These are phyloP conservation scores for Volvariella volvacea DNA, from an alignment of 1,284 basidiomycete genomes.

Conservation along the genomic window DNA sequence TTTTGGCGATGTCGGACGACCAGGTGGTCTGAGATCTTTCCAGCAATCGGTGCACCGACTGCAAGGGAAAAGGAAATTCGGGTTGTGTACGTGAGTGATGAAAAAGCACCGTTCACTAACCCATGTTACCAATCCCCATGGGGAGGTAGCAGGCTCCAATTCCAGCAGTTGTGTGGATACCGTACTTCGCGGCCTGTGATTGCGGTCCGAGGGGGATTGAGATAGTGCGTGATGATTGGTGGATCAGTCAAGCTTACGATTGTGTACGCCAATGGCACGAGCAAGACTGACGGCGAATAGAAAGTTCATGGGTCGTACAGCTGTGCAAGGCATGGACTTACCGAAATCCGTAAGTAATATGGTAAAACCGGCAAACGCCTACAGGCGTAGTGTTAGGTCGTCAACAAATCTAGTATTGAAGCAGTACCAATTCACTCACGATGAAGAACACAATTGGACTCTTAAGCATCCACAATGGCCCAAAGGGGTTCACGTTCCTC, in stretches of 20 bases:
- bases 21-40: conserved; percentile 43
- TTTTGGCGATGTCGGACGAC: conserved; percentile 38
- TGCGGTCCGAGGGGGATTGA: no score
- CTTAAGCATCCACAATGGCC: conserved; percentile 21
- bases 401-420: background rate
- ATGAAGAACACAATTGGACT: conserved; percentile 25
- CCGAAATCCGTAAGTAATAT: background rate
- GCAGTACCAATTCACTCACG: conserved; percentile 15
- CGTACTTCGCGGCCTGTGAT: conserved; percentile 53
- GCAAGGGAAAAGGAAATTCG: background rate
- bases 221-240: background rate
- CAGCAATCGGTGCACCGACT: conserved; percentile 50
- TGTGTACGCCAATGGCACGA: background rate
- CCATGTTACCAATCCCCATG: conserved; percentile 53
- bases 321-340: background rate
- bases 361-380: background rate
- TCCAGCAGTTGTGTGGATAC: conserved; percentile 50
- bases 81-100: background rate
- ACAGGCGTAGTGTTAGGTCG: background rate
- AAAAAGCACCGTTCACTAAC: conserved; percentile 22
- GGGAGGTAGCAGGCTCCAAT: conserved; percentile 58
- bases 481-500: conserved; percentile 20
- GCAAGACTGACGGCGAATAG: background rate
- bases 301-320: background rate
- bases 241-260: background rate